Base-by-base conservation (phyloP, 176 grass and related monocot species). In the Eragrostis curvula region DNA sequence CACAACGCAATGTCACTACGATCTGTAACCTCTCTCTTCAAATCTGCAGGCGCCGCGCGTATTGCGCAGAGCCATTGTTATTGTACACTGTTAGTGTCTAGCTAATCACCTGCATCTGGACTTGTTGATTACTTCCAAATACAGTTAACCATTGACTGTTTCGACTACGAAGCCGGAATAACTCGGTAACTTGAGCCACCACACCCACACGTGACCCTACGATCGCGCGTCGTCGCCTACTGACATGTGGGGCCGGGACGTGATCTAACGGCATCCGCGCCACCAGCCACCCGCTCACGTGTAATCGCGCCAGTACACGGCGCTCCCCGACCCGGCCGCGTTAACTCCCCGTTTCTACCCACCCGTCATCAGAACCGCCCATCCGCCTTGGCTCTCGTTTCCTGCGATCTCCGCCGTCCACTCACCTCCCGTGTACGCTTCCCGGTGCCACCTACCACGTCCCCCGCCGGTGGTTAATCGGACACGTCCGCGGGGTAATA, bases 371-470 rank as follows among this genome's bases (percentile, higher is more conserved):
- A 0, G 39, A 0, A 0, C 86, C 73, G 86, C 66, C 57, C 20
- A 56, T n/a, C 48, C 15, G 16, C 47, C 58, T 18, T 16, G 12
- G 2, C 42, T 36, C 59, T 46, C 63, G 15, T 32, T 20, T 5
- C 41, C 6, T 21, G 16, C 55, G 18, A 77, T 63, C 60, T 2
- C 3, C 0, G 1, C 71, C 71, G 62, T 75, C 79, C 85, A 63
- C 53, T 41, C 8, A 23, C 11, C 10, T 61, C 58, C 58, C 58
- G 58, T 61, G 58, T 61, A 61, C 23, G 58, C 58, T 13, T 27
- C 27, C 46, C 64, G 70, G 82, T 42, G 81, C 69, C 62, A 40
- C 82, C 52, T 74, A 75, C 77, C 87, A 16, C 45, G 12, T 12
- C 45, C 28, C 16, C n/a, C 7, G 59, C 20, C 71, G 53, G 57